Base-by-base conservation (phyloP, 306 rosid species). In the Hippophae gyantsensis region DNA sequence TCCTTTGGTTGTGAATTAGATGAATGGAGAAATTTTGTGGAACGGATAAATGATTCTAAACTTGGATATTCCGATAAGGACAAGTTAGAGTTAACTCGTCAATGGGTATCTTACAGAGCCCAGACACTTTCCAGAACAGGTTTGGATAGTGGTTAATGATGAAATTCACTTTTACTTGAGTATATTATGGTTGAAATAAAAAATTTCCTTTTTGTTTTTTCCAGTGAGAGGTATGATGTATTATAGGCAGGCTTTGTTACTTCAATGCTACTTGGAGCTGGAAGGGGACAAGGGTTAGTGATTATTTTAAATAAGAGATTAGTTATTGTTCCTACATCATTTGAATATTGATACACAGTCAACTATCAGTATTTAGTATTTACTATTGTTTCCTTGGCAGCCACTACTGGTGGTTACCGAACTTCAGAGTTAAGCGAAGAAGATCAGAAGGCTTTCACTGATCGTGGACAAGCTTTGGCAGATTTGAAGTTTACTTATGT, bases 211-310 rank as follows among this genome's bases (percentile, higher is more conserved):
- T 63, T 18, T 76, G 45, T 55, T 73, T 78, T 52, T 61, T 42
- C 60, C 77, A 92, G 99, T 88, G 78, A 84, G 99, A 74, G 99
- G 99, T 72, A 92, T 92, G 97, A 88, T 92, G 99, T 92, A 92
- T 82, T 84, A 88, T 57, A 67, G 82, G 75, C 52, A 62, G 62
- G 99, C 95, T 64, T 74, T 92, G 55, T 73, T 63, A 42, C 83
- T 92, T 68, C 99, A 92, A 57, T 86, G 76, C 75, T 58, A 63
- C 63, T 82, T 82, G 52, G 95, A 92, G 75, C 73, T 64, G 56
- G 78, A 71, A 1, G 95, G 74, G 49, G 87, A 85, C 58, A 48
- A 61, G 42, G 87, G 98, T 92, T 43, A 63, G 87, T 66, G 68
- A 13, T 64, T 69, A 67, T 67, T 68, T 32, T 66, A 60, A 54